These are phyloP conservation scores for Suillus subaureus DNA, from an alignment of 768 basidiomycete species.

Conservation along the genomic window DNA sequence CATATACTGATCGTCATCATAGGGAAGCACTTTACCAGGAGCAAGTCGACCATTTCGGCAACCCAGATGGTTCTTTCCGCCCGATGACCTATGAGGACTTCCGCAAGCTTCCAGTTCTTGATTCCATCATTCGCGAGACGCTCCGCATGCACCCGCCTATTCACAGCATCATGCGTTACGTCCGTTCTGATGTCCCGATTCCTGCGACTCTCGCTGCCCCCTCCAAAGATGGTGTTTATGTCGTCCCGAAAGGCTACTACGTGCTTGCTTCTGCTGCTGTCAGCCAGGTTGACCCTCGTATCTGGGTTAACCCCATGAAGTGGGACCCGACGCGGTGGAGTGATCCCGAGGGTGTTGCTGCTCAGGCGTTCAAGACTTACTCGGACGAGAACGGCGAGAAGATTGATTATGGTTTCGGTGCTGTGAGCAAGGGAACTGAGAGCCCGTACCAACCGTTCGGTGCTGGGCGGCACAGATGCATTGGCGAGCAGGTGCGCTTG, in stretches of 20 bases:
- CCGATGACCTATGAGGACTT: constrained; percentile 86
- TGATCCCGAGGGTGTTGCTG: constrained; percentile 81
- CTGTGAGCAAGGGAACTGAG: constrained; percentile 94
- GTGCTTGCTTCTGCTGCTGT: constrained; percentile 89
- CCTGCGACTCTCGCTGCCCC: constrained; percentile 82
- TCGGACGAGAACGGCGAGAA: constrained; percentile 80
- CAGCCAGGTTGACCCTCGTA: constrained; percentile 79
- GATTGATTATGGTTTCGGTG: constrained; percentile 95
- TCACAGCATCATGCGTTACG: constrained; percentile 93
- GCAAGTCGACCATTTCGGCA: constrained; percentile 80
- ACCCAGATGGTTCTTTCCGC: constrained; percentile 78
- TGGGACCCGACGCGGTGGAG: constrained; percentile 90
- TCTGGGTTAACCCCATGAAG: constrained; percentile 72
- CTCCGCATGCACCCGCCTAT: constrained; percentile 94
- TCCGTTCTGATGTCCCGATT: constrained; percentile 81
- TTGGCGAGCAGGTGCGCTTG: constrained; percentile 76
- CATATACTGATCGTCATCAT: constrained; percentile 1
- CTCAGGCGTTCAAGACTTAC: constrained; percentile 76
- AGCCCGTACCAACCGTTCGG: constrained; percentile 98
- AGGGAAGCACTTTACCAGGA: constrained; percentile 88
- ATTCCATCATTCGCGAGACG: constrained; percentile 91
- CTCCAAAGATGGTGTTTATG: constrained; percentile 69
- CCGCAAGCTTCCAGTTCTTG: constrained; percentile 79
- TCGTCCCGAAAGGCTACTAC: constrained; percentile 88
- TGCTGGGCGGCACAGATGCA: constrained; percentile 93